Evolutionary conservation across 352 stramenopile species (phyloP).

Genomic region (Globisporangium cylindrosporum): DNA sequence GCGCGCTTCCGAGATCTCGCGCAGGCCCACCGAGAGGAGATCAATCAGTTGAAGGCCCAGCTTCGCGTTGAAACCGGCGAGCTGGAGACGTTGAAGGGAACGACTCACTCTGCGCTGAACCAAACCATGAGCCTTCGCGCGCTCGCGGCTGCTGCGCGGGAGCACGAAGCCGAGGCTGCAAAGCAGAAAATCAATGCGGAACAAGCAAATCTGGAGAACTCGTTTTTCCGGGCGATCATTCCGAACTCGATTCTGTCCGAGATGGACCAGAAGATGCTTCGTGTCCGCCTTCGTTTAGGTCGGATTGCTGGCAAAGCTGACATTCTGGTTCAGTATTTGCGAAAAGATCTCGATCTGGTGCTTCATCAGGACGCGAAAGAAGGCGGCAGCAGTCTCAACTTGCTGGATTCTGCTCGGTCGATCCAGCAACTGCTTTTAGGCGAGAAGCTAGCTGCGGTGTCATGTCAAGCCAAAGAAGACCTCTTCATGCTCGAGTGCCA

Average conservation of each 20-base stretch:
- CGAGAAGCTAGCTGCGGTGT: slow-evolving; percentile 54
- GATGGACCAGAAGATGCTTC: slow-evolving; percentile 69
- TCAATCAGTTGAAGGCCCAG: slow-evolving; percentile 69
- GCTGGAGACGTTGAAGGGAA: slow-evolving; percentile 72
- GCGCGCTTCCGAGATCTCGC: slow-evolving; percentile 73
- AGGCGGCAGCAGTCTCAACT: slow-evolving; percentile 14
- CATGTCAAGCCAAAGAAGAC: slow-evolving; percentile 65
- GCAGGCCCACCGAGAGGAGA: slow-evolving; percentile 66
- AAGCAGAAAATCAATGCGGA: slow-evolving; percentile 70
- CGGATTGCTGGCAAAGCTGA: slow-evolving; percentile 67
- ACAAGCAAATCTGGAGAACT: slow-evolving; percentile 62
- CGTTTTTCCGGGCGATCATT: slow-evolving; percentile 63
- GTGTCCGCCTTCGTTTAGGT: slow-evolving; percentile 59
- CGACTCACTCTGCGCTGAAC: slow-evolving; percentile 66
- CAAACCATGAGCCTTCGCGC: slow-evolving; percentile 72
- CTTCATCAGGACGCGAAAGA: slow-evolving; percentile 42
- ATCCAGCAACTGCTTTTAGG: slow-evolving; percentile 61
- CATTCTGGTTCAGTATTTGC: slow-evolving; percentile 63
- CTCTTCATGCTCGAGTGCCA: slow-evolving; percentile 75
- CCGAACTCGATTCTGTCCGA: slow-evolving; percentile 73
- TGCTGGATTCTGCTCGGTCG: slow-evolving; percentile 29
- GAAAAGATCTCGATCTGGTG: slow-evolving; percentile 56
- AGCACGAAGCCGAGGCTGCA: slow-evolving; percentile 65
- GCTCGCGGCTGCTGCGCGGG: slow-evolving; percentile 50
- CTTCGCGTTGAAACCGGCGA: slow-evolving; percentile 67